Base-by-base conservation (phyloP, 768 basidiomycete genomes). In the Naganishia friedmannii region DNA sequence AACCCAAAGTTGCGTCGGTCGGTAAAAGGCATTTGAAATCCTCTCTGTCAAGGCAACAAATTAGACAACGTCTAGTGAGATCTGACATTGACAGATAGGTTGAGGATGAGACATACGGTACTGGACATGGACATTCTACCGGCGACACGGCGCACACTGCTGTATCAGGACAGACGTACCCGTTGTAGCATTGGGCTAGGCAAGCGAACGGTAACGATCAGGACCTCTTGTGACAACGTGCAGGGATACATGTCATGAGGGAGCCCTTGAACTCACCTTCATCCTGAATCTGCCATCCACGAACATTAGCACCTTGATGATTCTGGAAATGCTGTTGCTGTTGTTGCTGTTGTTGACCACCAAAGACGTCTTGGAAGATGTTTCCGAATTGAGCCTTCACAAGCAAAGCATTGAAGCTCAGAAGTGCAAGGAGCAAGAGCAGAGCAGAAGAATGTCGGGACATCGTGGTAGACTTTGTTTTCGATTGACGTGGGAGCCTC, bases 311-410 rank as follows among this genome's bases (percentile, higher is more conserved):
- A 28, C 39, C 60, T 2, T 63, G 60, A 15, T 63, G 37, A 13
- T 63, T 45, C 8, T 63, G 60, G 39, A 63, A 63, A 46, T 63
- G 60, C 26, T 63, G 60, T 63, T 63, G 60, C 26, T 63, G 60
- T 63, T 63, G 60, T 29, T 63, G 60, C 26, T n/a, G 60, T 19
- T 63, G 60, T 29, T 63, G 60, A 9, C 34, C 31, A 37, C 60
- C 60, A 63, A 63, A 63, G 10, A 63, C 39, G 21, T 63, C 60
- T 29, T 63, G 60, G 39, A 63, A 63, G 39, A 63, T 63, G 60
- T 63, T 63, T 12, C 60, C 60, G 60, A 63, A 63, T 29, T 63
- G 60, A 23, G 60, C 60, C 12, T 45, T 63, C 7, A 45, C 60
- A 21, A 23, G 29, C 23, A 45, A 0, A 26, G 32, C 39, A 15